Evolutionary conservation across 2,329 filamentous ascomycete species (phyloP), one percentile per base, ranked within the genome.

Genomic region (Colletotrichum cereale): DNA sequence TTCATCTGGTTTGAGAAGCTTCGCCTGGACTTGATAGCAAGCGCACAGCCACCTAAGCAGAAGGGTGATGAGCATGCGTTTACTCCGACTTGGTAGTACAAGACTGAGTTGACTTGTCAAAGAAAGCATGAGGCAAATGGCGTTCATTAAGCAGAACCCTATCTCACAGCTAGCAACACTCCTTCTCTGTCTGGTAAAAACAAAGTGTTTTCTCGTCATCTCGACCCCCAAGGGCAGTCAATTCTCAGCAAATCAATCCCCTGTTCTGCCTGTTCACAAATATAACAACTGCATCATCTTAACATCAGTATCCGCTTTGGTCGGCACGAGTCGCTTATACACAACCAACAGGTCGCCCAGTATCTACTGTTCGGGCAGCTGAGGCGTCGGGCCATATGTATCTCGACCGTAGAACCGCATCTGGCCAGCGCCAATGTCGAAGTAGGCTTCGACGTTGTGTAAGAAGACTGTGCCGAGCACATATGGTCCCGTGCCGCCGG

Each of bases 401-500:
- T 74, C 56, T 24, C 74, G 74, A 50, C 66, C 68, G 47, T 84
- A 84, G 76, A 86, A 84, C 5, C 83, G 80, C 81, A 86, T 83
- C 77, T 84, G 78, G n/a, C 79, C 83, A 7, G 78, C 83, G 0
- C 84, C 84, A 21, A 86, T 78, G 69, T 86, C 84, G 74, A 86
- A 86, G 0, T 87, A 84, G 0, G 83, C 82, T 62, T 88, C 76
- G 2, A 85, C 84, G 66, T 85, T 88, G 75, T 87, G 83, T 71
- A 89, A 76, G 67, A 87, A 89, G 8, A 82, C 82, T 42, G 85
- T 83, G 0, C 87, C 86, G 40, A 88, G 75, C 31, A 88, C 84
- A 68, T 84, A 87, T 8, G 85, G 85, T 10, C 85, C 84, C 0
- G 78, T 73, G 0, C 82, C 83, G 1, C 85, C 85, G 57, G 78